Evolutionary conservation across 192 early-diverging fungal genomes (phyloP).

Genomic region (Backusella tuberculispora): DNA sequence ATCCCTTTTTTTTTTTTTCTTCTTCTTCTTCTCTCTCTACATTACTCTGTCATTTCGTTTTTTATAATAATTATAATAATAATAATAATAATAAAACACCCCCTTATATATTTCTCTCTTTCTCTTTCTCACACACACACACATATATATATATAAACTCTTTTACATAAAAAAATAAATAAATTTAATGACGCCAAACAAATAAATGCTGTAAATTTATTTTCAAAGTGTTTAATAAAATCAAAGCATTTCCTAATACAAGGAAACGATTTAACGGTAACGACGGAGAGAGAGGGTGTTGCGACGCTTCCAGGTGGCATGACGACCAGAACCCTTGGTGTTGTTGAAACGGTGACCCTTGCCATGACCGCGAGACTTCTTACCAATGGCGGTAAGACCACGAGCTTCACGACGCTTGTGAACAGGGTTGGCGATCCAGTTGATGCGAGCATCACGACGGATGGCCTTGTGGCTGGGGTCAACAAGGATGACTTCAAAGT

Average conservation of each 20-base stretch:
- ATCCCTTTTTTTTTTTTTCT: neutral
- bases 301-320: slow-evolving; percentile 90
- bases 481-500: slow-evolving; percentile 98
- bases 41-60: no score
- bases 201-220: neutral
- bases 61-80: no score
- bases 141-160: no score
- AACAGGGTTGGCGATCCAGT: slow-evolving; percentile 97
- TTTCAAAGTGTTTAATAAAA: neutral
- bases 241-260: neutral
- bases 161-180: no score
- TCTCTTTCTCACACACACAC: no score
- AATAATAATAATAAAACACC: no score
- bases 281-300: slow-evolving; percentile 95
- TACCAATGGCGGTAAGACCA: slow-evolving; percentile 94
- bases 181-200: slow-evolving; percentile 7
- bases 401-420: slow-evolving; percentile 99
- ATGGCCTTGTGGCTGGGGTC: slow-evolving; percentile 98
- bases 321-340: slow-evolving; percentile 92
- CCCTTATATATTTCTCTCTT: no score
- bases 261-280: slow-evolving; percentile 74
- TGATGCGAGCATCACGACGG: slow-evolving; percentile 97
- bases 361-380: slow-evolving; percentile 96
- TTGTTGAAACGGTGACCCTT: slow-evolving; percentile 99
- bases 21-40: no score